Evolutionary conservation across 2,329 filamentous ascomycete genomes (phyloP), one percentile per base, ranked within the genome.

Genomic region (Paracoccidioides brasiliensis): DNA sequence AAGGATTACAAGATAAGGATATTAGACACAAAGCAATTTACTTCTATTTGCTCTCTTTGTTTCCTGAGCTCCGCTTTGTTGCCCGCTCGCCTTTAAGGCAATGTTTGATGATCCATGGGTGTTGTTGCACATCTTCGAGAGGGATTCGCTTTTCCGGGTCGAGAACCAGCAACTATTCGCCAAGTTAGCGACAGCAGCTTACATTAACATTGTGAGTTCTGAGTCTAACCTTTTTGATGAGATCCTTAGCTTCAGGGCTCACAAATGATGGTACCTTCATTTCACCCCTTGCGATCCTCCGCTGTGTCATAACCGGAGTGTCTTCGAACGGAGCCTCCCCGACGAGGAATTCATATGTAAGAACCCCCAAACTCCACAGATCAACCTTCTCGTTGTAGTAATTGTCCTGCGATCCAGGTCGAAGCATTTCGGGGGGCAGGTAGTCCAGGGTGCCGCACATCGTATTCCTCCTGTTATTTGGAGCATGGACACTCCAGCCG

Each of bases 401-500:
- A 73, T 93, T 95, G 66, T 93, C 88, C 63, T 84, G 81, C 62
- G 80, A 80, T 46, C 88, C 86, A 3, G 84, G 81, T 70, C 85
- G 88, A 70, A 97, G 81, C 93, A 98, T 98, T 82, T 98, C 93
- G 4, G 93, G 93, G 3, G 93, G 93, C 14, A 98, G 81, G 71
- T 98, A 98, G 73, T 98, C 93, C 44, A 97, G 81, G 15, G 93
- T 98, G 60, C 93, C 93, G 70, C 93, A 98, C 82, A 97, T 90
- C 55, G 93, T 98, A 67, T 90, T 86, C 59, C 93, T 80, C 63
- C 93, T 79, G 74, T 91, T 94, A 72, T 95, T 96, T 33, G 93
- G 93, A 4, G 93, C 93, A 71, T 98, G 93, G 3, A 97, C 93
- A 69, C 88, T 94, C 93, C 93, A 98, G 52, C 93, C 91, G 67